Percentiles rank a stretch among this genome's conserved stretches.
Evolutionary conservation across 1,139 yeast species (phyloP).

Genomic region (Tardiomyces blankii): DNA sequence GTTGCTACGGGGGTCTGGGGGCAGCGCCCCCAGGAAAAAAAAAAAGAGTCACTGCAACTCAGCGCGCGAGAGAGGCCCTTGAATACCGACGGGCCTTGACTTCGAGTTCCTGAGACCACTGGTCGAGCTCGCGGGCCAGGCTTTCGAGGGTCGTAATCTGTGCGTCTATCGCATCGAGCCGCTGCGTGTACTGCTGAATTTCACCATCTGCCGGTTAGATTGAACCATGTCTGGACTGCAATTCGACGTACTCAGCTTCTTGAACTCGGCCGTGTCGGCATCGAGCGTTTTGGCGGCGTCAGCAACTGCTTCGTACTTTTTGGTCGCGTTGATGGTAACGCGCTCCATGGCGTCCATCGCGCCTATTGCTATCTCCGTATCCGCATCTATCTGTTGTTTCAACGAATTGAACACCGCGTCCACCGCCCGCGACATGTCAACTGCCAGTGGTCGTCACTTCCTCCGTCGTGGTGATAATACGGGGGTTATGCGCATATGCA

Average conservation of each 20-base stretch:
- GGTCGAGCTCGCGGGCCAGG: constrained; percentile 44
- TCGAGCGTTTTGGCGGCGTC: constrained; percentile 18
- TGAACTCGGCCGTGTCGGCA: constrained; percentile 13
- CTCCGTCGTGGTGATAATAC: not conserved
- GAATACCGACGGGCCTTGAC: constrained; percentile 24
- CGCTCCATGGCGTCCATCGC: constrained; percentile 25
- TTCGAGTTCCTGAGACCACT: constrained; percentile 47
- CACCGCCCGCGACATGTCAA: not conserved
- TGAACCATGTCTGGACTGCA: not conserved
- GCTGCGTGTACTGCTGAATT: not conserved
- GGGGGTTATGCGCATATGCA: constrained; percentile 1
- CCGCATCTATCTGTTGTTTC: constrained; percentile 22
- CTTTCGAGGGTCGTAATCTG: constrained; percentile 36
- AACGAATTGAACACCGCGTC: constrained; percentile 8
- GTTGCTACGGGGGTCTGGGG: too few species aligned
- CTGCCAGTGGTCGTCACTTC: not conserved
- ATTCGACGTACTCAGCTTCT: not conserved
- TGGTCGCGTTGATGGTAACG: constrained; percentile 19
- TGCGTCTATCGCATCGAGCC: constrained; percentile 23
- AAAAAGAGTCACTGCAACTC: too few species aligned
- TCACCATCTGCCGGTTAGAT: not conserved
- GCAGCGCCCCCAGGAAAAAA: too few species aligned
- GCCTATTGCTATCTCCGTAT: constrained; percentile 21
- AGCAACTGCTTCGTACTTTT: constrained; percentile 19
- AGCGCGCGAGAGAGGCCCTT: too few species aligned